Evolutionary conservation across 106 monocot species (phyloP).

Genomic region (Phalaenopsis equestris): DNA sequence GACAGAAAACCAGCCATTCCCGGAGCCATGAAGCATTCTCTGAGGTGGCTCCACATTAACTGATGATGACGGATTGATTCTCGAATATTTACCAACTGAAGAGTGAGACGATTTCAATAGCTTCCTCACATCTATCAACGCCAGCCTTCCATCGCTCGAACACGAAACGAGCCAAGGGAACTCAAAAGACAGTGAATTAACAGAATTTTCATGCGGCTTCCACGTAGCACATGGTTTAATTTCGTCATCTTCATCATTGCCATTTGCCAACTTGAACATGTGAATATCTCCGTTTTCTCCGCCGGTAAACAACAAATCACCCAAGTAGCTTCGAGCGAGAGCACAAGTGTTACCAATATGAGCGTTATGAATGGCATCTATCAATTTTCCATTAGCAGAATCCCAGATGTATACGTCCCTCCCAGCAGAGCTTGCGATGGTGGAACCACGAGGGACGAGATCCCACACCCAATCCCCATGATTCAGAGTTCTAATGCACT

Average conservation of each 20-base stretch:
- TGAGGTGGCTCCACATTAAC: conserved; percentile 50
- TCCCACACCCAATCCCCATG: conserved; percentile 80
- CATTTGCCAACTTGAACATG: conserved; percentile 35
- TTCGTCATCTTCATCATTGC: conserved; percentile 11
- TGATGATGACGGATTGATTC: background rate
- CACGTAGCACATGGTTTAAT: conserved; percentile 37
- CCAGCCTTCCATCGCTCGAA: conserved; percentile 66
- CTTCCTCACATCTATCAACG: conserved; percentile 73
- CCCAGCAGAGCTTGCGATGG: conserved; percentile 66
- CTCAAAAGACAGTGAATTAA: conserved; percentile 72
- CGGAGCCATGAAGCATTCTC: conserved; percentile 77
- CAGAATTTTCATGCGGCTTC: conserved; percentile 49
- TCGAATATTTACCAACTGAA: conserved; percentile 4
- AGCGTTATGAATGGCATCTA: conserved; percentile 25
- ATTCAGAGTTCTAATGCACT: conserved; percentile 45
- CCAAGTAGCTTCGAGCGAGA: conserved; percentile 45
- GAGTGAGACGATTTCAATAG: conserved; percentile 24
- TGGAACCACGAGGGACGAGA: conserved; percentile 46
- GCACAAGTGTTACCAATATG: conserved; percentile 48
- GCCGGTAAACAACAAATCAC: conserved; percentile 70
- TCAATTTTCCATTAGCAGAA: conserved; percentile 24
- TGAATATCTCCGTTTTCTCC: conserved; percentile 68
- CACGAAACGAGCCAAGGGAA: conserved; percentile 86
- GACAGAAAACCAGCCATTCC: conserved; percentile 47
- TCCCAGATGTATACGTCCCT: conserved; percentile 62